A percentile compares a stretch with the other conserved stretches of the same genome.
Conservation (phyloP, 225 moss, liverwort and hornwort genomes). For the Pleurozium schreberi region DNA sequence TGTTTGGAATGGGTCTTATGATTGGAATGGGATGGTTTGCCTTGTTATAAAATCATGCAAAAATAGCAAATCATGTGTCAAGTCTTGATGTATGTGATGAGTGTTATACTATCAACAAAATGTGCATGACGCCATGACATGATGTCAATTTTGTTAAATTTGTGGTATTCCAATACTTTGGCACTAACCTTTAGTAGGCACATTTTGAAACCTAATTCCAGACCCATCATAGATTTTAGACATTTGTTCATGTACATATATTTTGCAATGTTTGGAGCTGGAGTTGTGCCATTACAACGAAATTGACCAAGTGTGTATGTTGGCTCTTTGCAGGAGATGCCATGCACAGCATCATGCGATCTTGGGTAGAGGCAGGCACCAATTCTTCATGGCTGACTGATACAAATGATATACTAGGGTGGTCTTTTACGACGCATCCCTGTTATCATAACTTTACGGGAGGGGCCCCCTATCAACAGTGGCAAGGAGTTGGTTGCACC, state of each 20-base stretch:
- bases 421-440: neutral
- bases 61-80: neutral
- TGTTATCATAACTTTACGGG: neutral
- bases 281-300: no score
- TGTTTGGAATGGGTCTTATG: neutral
- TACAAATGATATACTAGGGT: neutral
- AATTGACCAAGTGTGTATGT: neutral
- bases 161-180: no score
- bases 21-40: neutral
- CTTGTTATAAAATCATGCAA: neutral
- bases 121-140: no score
- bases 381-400: neutral
- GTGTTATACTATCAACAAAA: neutral
- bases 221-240: no score
- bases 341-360: neutral
- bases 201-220: no score
- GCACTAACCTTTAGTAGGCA: no score
- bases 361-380: neutral
- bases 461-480: no score
- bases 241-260: neutral
- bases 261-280: no score
- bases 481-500: fast-evolving
- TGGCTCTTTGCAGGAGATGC: neutral
- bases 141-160: no score
- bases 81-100: fast-evolving